Evolutionary conservation across 306 rosid species (phyloP), one percentile per base, ranked within the genome.

Genomic region (Calophaca sinica): DNA sequence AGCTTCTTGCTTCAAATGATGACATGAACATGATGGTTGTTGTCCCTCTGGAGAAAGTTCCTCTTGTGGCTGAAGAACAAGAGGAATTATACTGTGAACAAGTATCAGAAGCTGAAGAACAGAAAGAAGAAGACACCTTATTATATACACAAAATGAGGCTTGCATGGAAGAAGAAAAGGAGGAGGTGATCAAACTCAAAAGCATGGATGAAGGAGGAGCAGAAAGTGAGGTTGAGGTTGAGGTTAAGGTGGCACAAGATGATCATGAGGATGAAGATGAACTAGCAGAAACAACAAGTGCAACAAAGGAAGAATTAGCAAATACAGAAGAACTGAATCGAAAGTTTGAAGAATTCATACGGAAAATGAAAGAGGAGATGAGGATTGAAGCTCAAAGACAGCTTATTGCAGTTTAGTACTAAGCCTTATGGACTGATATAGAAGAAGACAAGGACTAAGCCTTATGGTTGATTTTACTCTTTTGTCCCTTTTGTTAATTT

Each of bases 321-420:
- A 77, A 74, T 42, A 78, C 90, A 31, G 86, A 92, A 1, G 97
- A 92, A 78, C 65, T 92, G 78, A 88, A 92, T 79, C 82, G 81
- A 70, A 92, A 84, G 78, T 51, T 88, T 36, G 97, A 92, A 79
- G 97, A 92, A 29, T 89, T 92, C 66, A 88, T 92, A 50, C 78
- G 88, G 81, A 84, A 78, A 70, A 84, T 82, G 84, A 85, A 79
- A 72, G 82, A 85, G 53, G 86, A 85, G 50, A 85, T 85, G 29
- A 85, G 84, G 59, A 82, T 85, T 75, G 88, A 85, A 81, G 86
- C 88, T 70, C 81, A 64, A 70, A 78, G 62, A 33, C 88, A 50
- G 0, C 82, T 76, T 55, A 76, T 85, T 65, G 80, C 84, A 10
- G 90, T 82, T 31, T 87, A 83, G 81, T 52, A 44, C n/a, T n/a